These are phyloP conservation scores for Cadophora sp. DNA, from an alignment of 2,329 filamentous ascomycete genomes.

Conservation along the genomic window DNA sequence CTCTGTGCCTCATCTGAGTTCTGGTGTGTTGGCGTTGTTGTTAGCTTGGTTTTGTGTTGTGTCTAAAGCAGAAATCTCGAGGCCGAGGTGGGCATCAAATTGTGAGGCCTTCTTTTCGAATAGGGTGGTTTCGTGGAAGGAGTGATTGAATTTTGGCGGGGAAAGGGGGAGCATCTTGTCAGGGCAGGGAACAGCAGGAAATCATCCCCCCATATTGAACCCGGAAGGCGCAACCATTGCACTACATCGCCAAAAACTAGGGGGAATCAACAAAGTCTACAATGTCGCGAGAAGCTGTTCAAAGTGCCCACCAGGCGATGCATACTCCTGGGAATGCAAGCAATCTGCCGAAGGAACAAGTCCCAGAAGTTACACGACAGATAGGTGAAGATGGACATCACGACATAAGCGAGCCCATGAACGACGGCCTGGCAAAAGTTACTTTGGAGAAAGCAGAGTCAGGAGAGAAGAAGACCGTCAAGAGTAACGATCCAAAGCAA, in stretches of 20 bases:
- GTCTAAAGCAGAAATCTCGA: background rate
- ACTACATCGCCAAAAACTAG: background rate
- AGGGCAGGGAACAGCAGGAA: background rate
- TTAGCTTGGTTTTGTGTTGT: background rate
- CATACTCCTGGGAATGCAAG: conserved; percentile 2
- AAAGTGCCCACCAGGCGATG: conserved; percentile 2
- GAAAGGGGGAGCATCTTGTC: background rate
- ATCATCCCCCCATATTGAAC: background rate
- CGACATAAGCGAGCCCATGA: conserved; percentile 18
- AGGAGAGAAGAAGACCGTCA: background rate
- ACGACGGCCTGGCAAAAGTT: background rate
- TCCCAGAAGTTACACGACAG: conserved; percentile 8
- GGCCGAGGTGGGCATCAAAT: background rate
- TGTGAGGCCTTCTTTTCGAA: background rate
- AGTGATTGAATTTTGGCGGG: background rate
- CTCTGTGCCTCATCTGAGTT: background rate
- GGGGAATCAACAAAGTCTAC: background rate
- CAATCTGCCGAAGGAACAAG: conserved; percentile 7
- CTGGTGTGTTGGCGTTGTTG: background rate
- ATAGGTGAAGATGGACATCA: background rate
- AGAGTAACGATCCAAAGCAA: background rate
- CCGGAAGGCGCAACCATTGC: background rate
- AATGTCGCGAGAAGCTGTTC: conserved; percentile 4
- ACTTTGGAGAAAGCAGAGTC: background rate
- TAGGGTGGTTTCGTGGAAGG: background rate